Evolutionary conservation across 148 eudicot genomes (phyloP).

Genomic region (Cornus suecica): DNA sequence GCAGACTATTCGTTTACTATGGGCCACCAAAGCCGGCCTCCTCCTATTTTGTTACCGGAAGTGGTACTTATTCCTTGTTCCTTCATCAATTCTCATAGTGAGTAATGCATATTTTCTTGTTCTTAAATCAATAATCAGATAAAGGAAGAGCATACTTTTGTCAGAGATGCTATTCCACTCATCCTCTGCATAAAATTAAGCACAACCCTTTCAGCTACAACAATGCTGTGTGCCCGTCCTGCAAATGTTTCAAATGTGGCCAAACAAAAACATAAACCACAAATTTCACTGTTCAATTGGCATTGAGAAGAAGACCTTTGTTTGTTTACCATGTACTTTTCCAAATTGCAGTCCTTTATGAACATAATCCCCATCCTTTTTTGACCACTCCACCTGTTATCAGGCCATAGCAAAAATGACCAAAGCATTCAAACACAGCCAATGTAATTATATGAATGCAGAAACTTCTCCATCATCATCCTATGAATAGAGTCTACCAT

Average conservation of each 20-base stretch:
- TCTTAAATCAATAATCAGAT: background rate
- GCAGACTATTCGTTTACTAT: background rate
- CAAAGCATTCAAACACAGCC: slow-evolving; percentile 14
- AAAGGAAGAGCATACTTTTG: slow-evolving; percentile 55
- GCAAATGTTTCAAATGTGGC: slow-evolving; percentile 15
- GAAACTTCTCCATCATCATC: background rate
- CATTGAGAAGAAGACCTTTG: background rate
- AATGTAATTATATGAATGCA: background rate
- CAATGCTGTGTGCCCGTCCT: slow-evolving; percentile 86
- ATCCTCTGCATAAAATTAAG: slow-evolving; percentile 98
- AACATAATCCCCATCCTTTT: slow-evolving; percentile 78
- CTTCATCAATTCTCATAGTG: background rate
- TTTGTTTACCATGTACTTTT: slow-evolving; percentile 73
- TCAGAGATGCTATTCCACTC: slow-evolving; percentile 98
- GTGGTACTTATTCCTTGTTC: background rate
- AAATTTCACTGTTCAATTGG: too few relatives aligned
- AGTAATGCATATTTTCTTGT: background rate
- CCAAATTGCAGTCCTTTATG: slow-evolving; percentile 78
- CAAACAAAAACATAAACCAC: background rate
- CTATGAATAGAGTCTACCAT: too few relatives aligned
- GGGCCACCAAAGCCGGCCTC: background rate
- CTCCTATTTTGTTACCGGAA: background rate
- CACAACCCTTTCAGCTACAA: slow-evolving; percentile 88
- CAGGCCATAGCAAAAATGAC: slow-evolving; percentile 13
- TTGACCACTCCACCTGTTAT: slow-evolving; percentile 83